Evolutionary conservation across 306 rosid genomes (phyloP).

Genomic region (Acmispon strigosus): DNA sequence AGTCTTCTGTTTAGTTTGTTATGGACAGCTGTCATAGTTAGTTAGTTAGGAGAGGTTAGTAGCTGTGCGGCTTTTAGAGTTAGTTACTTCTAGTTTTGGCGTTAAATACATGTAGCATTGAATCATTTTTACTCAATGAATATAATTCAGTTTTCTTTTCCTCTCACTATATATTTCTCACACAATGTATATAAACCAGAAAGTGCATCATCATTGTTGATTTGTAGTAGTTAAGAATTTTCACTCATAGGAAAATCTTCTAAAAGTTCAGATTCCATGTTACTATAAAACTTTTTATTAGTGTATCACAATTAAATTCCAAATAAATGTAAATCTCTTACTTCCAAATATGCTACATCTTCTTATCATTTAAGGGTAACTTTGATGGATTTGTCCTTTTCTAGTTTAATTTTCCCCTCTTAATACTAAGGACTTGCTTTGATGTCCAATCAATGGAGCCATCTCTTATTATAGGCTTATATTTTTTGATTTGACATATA

Average conservation of each 20-base stretch:
- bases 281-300: not conserved
- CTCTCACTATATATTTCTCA: too few relatives aligned
- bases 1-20: too few relatives aligned
- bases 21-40: too few relatives aligned
- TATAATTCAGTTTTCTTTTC: too few relatives aligned
- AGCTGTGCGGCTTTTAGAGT: too few relatives aligned
- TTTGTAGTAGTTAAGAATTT: not conserved
- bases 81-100: too few relatives aligned
- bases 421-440: not conserved
- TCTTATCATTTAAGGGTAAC: not conserved
- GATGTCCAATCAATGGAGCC: slow-evolving; percentile 2
- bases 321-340: not conserved
- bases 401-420: not conserved
- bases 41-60: too few relatives aligned
- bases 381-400: not conserved
- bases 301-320: not conserved
- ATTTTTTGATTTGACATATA: not conserved
- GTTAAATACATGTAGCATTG: too few relatives aligned
- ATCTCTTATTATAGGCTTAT: not conserved
- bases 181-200: not conserved
- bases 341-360: not conserved
- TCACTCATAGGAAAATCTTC: not conserved
- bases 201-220: not conserved
- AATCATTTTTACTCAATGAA: too few relatives aligned
- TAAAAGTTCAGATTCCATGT: not conserved